Evolutionary conservation across 768 basidiomycete genomes (phyloP).

Genomic region (Russula dissimulans): DNA sequence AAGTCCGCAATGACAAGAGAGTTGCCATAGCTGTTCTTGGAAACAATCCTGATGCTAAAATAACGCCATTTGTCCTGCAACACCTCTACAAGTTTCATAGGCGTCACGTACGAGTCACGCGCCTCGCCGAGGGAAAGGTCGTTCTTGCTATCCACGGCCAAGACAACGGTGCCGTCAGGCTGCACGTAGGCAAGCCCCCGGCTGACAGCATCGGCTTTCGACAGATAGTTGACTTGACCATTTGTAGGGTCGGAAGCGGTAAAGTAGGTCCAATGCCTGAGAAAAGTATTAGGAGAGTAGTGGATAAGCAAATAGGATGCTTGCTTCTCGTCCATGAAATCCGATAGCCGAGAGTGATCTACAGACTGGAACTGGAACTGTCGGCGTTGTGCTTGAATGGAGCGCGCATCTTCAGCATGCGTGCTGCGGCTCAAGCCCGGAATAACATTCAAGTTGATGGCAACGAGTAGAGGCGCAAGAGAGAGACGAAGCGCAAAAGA

Average conservation of each 20-base stretch:
- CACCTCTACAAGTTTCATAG: too few species aligned
- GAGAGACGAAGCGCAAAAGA: background rate
- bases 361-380: background rate
- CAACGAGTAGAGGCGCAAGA: background rate
- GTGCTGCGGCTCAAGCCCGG: background rate
- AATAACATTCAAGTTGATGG: background rate
- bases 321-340: background rate
- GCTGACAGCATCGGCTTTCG: background rate
- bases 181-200: background rate
- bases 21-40: background rate
- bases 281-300: background rate
- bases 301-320: background rate
- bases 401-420: background rate
- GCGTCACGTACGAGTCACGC: conserved; percentile 10
- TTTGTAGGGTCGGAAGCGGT: background rate
- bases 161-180: background rate
- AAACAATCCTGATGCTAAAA: background rate
- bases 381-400: background rate
- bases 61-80: background rate
- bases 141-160: background rate
- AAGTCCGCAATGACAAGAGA: background rate
- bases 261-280: background rate
- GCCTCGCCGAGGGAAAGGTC: background rate
- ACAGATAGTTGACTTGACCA: background rate
- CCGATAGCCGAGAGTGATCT: background rate